A percentile compares a stretch with the other conserved stretches of the same genome.
These are phyloP conservation scores for Pichia insulana DNA, from an alignment of 805 yeast genomes.

Conservation along the genomic window DNA sequence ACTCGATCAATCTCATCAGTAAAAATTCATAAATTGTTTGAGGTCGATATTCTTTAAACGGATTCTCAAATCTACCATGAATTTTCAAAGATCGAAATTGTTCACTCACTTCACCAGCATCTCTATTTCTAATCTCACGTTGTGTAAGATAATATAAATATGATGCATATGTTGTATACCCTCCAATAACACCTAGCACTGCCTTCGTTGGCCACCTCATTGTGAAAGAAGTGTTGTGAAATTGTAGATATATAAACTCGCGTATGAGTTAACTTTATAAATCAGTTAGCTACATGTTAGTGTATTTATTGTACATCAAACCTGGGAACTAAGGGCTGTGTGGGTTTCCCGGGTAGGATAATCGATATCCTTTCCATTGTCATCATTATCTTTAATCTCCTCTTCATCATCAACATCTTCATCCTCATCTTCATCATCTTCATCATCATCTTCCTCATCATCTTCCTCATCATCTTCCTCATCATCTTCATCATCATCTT, in stretches of 20 bases:
- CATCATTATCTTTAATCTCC: constrained; percentile 1
- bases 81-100: constrained; percentile 43
- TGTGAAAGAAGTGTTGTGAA: no score
- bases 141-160: constrained; percentile 50
- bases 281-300: no score
- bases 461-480: not conserved
- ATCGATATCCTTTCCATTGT: not conserved
- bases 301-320: no score
- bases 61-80: constrained; percentile 80
- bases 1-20: constrained; percentile 60
- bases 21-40: constrained; percentile 86
- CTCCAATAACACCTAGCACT: constrained; percentile 31
- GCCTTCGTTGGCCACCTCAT: not conserved
- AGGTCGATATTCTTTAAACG: constrained; percentile 81
- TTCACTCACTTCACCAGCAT: constrained; percentile 10
- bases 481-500: not conserved
- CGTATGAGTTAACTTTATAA: no score
- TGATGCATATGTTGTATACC: constrained; percentile 60
- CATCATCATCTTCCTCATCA: constrained; percentile 4
- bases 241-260: no score
- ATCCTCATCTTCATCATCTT: constrained; percentile 5
- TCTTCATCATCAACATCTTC: constrained; percentile 5
- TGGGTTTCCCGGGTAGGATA: not conserved
- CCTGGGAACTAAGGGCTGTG: no score
- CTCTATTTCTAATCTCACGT: constrained; percentile 41